Evolutionary conservation across 805 yeast species (phyloP), one percentile per base, ranked within the genome.

Genomic region (Torulaspora delbrueckii): DNA sequence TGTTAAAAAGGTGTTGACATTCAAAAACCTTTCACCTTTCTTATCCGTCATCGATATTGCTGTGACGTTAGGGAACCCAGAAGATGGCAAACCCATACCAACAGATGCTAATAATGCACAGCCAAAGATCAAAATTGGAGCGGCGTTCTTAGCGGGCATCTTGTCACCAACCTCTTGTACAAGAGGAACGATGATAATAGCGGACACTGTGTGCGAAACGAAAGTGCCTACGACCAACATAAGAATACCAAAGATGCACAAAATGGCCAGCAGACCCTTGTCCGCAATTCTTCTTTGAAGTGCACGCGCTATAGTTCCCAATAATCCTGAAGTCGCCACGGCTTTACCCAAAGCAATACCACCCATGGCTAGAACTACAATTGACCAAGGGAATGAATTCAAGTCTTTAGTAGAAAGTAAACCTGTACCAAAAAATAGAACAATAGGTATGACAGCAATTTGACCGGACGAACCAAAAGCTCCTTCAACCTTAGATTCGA

Each of bases 11-110:
- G 86, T 84, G 23, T 76, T 71, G 28, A 89, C 96, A 8, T 83
- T 81, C 55, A 91, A 70, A 60, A 90, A 91, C 23, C 95, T 86
- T 40, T 81, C 79, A n/a, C 97, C 97, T 40, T 88, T 77, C 51
- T 86, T 93, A 62, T 91, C 96, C 2, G 90, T 78, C 84, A 87
- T 83, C 51, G 97, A 87, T 50, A 93, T 87, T 0, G 98, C 99
- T 0, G 98, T 90, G 30, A 93, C 96, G 60, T 93, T 91, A n/a
- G 99, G 99, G 75, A 93, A 93, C 0, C 99, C 98, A 0, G 95
- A 84, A 0, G 98, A 90, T 2, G 98, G 97, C 46, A 91, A 73
- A 4, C 96, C 98, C 98, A 91, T 93, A 47, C 98, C 99, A 44
- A 86, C 84, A 0, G 97, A 89, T 14, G 95, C 83, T 53, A 91